A percentile compares a stretch with the other conserved stretches of the same genome.
Evolutionary conservation across 2,329 filamentous ascomycete species (phyloP).

Genomic region (Xylariaceae sp.): DNA sequence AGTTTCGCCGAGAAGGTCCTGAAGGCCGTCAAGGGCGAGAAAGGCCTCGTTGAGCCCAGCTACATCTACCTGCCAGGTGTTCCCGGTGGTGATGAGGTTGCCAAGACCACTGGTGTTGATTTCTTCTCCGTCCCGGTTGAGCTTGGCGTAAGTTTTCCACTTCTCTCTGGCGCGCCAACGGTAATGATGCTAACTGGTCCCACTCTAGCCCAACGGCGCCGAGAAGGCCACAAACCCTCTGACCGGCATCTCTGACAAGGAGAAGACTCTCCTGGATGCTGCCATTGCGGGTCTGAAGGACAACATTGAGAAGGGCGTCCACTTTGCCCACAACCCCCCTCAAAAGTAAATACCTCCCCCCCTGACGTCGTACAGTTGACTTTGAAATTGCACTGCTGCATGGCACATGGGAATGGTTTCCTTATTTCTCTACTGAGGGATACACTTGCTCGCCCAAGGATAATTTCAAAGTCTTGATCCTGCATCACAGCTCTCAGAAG

Average conservation of each 20-base stretch:
- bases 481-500: not conserved
- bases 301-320: conserved; percentile 92
- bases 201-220: conserved; percentile 69
- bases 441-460: no score
- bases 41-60: conserved; percentile 89
- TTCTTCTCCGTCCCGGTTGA: conserved; percentile 97
- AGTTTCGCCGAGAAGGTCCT: conserved; percentile 94
- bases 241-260: conserved; percentile 71
- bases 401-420: conserved; percentile 12
- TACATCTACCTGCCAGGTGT: conserved; percentile 94
- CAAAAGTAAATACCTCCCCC: conserved; percentile 68
- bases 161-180: not conserved
- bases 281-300: conserved; percentile 75
- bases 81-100: conserved; percentile 78
- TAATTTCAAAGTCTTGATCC: conserved; percentile 2
- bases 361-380: conserved; percentile 18
- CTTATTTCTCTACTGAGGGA: no score
- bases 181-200: conserved; percentile 16
- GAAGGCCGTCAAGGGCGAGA: conserved; percentile 82
- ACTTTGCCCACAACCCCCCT: conserved; percentile 82
- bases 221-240: conserved; percentile 84
- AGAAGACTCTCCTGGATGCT: conserved; percentile 80
- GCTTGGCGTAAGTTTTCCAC: conserved; percentile 71
- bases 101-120: conserved; percentile 77
- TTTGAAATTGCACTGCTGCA: conserved; percentile 12